Evolutionary conservation across 2,329 filamentous ascomycete species (phyloP).

Genomic region (Aspergillus arachidicola): DNA sequence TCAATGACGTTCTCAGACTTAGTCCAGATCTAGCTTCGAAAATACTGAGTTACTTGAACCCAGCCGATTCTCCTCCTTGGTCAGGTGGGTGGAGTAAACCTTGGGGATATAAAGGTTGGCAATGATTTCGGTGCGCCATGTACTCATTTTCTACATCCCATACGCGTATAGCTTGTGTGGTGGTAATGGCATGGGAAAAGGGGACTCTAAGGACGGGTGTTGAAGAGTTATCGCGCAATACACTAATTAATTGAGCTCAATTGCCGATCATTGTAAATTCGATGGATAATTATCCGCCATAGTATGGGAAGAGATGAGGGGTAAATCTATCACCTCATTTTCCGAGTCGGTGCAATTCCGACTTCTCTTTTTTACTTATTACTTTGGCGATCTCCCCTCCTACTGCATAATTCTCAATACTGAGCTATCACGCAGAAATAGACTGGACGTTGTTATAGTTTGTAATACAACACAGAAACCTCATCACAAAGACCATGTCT

Average conservation of each 20-base stretch:
- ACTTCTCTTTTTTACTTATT: not conserved
- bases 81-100: not conserved
- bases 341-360: not conserved
- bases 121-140: too few species aligned
- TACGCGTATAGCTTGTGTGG: too few species aligned
- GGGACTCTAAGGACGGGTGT: not conserved
- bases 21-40: not conserved
- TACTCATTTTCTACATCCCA: not conserved
- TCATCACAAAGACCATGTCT: constrained; percentile 29
- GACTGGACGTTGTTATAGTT: not conserved
- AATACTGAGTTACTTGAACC: not conserved
- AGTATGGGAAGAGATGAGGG: not conserved
- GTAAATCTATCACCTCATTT: not conserved
- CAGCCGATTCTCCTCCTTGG: not conserved
- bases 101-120: not conserved
- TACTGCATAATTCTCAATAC: not conserved
- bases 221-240: not conserved
- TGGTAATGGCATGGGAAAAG: not conserved
- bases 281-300: not conserved
- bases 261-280: not conserved
- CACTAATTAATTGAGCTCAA: not conserved
- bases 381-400: not conserved
- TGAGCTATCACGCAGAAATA: not conserved
- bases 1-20: not conserved
- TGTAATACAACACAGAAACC: not conserved